Conservation (phyloP, 495 filamentous ascomycete species). For the Lophium mytilinum region DNA sequence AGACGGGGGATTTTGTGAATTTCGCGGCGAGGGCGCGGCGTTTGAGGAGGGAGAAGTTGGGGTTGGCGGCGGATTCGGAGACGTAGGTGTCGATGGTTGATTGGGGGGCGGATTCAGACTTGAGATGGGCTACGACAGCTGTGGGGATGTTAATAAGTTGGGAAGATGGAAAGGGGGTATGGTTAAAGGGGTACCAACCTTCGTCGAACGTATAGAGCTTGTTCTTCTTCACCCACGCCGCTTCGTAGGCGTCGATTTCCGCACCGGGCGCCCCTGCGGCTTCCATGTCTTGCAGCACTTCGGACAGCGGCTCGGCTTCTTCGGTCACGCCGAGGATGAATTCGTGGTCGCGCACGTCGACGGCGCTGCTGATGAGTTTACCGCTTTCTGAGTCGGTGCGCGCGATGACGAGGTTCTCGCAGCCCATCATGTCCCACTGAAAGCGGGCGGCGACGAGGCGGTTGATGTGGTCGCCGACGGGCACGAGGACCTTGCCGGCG, state of each 20-base stretch:
- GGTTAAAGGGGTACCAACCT: slow-evolving; percentile 35
- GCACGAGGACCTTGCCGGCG: slow-evolving; percentile 92
- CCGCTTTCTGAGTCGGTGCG: slow-evolving; percentile 93
- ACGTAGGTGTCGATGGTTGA: slow-evolving; percentile 60
- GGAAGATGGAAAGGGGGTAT: no score
- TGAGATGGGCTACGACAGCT: slow-evolving; percentile 68
- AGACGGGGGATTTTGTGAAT: slow-evolving; percentile 56
- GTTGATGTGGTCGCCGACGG: slow-evolving; percentile 92
- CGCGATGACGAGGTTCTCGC: slow-evolving; percentile 87
- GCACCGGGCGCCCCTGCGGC: slow-evolving; percentile 60
- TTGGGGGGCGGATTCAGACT: slow-evolving; percentile 50
- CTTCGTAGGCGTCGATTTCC: slow-evolving; percentile 79
- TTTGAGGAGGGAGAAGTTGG: slow-evolving; percentile 65
- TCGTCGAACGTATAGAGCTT: slow-evolving; percentile 88
- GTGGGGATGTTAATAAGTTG: neutral
- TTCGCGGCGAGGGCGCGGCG: slow-evolving; percentile 62
- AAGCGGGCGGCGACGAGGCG: slow-evolving; percentile 83
- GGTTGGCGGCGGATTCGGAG: slow-evolving; percentile 47
- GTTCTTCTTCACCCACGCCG: slow-evolving; percentile 82
- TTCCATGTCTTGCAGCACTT: slow-evolving; percentile 88
- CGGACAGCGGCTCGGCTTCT: slow-evolving; percentile 68
- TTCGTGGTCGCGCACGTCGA: slow-evolving; percentile 92
- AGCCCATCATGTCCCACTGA: slow-evolving; percentile 97
- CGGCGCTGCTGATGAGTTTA: slow-evolving; percentile 75
- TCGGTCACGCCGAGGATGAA: slow-evolving; percentile 82